phyloP scores from a whole-genome alignment of 108 stramenopile genomes.

The Nitzschia sp. region DNA sequence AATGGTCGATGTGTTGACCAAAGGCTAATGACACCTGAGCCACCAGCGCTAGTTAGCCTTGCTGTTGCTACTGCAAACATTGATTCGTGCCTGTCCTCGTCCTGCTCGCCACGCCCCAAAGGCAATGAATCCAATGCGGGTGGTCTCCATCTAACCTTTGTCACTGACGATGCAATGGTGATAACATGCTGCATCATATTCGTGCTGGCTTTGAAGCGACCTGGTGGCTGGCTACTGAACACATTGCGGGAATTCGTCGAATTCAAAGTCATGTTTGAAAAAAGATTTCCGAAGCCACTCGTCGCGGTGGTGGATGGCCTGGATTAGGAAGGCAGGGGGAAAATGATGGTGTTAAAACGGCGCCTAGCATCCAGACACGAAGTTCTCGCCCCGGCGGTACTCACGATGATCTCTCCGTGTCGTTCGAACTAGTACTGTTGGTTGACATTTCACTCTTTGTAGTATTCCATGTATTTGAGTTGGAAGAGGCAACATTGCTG shows the following conservation, averaged over 20 bases:
- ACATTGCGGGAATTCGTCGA: background rate
- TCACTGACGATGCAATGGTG: conserved; percentile 67
- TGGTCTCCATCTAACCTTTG: conserved; percentile 74
- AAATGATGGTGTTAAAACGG: no score
- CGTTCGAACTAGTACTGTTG: conserved; percentile 37
- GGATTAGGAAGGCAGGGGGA: no score
- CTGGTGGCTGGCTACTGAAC: background rate
- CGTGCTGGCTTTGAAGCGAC: conserved; percentile 15
- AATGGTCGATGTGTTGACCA: conserved; percentile 77
- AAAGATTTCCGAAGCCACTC: background rate
- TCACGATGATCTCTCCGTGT: conserved; percentile 45
- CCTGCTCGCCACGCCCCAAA: background rate
- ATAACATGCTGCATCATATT: conserved; percentile 41
- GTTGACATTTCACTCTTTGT: conserved; percentile 11
- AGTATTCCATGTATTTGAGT: conserved; percentile 41
- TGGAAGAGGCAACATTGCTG: conserved; percentile 8
- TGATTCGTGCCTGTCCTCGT: conserved; percentile 60
- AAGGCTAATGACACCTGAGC: conserved; percentile 61
- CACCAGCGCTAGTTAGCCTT: conserved; percentile 73
- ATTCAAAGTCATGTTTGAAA: background rate
- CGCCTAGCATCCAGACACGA: no score
- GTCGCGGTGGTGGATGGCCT: no score
- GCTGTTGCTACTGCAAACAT: conserved; percentile 87
- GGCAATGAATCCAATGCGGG: conserved; percentile 30
- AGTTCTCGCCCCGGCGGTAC: no score